Evolutionary conservation across 306 rosid genomes (phyloP).

Genomic region (Cucurbita argyrosperma): DNA sequence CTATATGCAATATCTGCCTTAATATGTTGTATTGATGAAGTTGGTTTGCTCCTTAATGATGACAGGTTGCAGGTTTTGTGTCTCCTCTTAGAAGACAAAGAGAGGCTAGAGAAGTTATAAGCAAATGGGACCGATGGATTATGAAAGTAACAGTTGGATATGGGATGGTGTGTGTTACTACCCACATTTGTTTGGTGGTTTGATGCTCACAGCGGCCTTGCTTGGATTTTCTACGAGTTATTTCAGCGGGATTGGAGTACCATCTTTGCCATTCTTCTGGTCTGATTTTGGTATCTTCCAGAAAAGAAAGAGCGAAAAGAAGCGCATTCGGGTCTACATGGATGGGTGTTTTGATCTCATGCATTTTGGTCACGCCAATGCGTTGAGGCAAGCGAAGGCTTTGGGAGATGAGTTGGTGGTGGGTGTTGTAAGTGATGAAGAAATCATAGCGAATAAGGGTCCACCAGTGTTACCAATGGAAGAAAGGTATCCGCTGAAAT

Average conservation of each 20-base stretch:
- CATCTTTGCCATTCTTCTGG: slow-evolving; percentile 48
- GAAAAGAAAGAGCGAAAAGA: slow-evolving; percentile 54
- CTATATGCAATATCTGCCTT: neutral
- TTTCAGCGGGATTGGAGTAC: slow-evolving; percentile 67
- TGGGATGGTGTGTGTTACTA: slow-evolving; percentile 80
- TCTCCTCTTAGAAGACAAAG: slow-evolving; percentile 37
- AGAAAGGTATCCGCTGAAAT: slow-evolving; percentile 46
- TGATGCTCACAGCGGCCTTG: slow-evolving; percentile 96
- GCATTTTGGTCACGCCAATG: slow-evolving; percentile 99
- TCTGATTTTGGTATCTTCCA: slow-evolving; percentile 55
- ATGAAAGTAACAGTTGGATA: slow-evolving; percentile 66
- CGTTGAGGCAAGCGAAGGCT: slow-evolving; percentile 93
- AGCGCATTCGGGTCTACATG: slow-evolving; percentile 86
- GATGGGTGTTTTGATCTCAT: slow-evolving; percentile 98
- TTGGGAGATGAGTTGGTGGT: slow-evolving; percentile 91
- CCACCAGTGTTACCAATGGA: slow-evolving; percentile 89
- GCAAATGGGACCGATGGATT: slow-evolving; percentile 41
- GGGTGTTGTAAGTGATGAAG: slow-evolving; percentile 89
- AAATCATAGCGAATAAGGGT: slow-evolving; percentile 75
- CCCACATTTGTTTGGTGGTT: slow-evolving; percentile 79
- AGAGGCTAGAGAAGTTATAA: slow-evolving; percentile 7
- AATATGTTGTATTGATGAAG: neutral
- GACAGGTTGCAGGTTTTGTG: slow-evolving; percentile 33
- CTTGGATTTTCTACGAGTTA: slow-evolving; percentile 81
- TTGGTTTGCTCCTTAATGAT: neutral